phyloP scores from a whole-genome alignment of 129 eudicot genomes.

The Apium graveolens region DNA sequence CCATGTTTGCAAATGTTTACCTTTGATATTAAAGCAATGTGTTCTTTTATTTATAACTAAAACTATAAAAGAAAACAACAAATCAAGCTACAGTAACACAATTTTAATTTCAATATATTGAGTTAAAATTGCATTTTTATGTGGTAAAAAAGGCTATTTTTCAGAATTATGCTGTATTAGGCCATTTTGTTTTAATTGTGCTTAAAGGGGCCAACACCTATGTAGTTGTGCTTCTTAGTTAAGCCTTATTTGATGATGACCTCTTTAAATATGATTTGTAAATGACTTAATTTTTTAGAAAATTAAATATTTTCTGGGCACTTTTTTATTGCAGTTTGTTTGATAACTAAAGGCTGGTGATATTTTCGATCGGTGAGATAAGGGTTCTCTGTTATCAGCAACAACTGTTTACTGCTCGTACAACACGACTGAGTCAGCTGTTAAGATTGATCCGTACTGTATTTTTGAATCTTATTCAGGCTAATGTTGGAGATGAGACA shows the following conservation, averaged over 20 bases:
- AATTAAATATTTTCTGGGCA: not conserved
- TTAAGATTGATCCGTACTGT: constrained; percentile 58
- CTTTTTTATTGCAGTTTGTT: constrained; percentile 29
- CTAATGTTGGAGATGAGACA: constrained; percentile 70
- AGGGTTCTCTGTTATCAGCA: constrained; percentile 73
- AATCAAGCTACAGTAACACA: no score
- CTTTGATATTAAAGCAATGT: no score
- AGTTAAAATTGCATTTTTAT: no score
- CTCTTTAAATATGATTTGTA: no score
- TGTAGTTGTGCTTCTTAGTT: not conserved
- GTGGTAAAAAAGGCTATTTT: no score
- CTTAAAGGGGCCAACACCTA: no score
- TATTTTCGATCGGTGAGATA: constrained; percentile 68
- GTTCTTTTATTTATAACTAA: no score
- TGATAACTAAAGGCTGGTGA: constrained; percentile 52
- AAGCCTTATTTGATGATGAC: not conserved
- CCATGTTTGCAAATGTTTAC: no score
- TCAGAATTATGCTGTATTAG: no score
- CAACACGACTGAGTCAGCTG: constrained; percentile 67
- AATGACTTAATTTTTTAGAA: not conserved
- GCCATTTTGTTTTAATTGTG: no score
- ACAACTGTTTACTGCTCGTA: constrained; percentile 63
- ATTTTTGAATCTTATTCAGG: constrained; percentile 51
- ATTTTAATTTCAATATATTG: no score
- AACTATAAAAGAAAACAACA: no score